Conservation (phyloP, 768 basidiomycete species). For the Omphalotus guepiniiformis region DNA sequence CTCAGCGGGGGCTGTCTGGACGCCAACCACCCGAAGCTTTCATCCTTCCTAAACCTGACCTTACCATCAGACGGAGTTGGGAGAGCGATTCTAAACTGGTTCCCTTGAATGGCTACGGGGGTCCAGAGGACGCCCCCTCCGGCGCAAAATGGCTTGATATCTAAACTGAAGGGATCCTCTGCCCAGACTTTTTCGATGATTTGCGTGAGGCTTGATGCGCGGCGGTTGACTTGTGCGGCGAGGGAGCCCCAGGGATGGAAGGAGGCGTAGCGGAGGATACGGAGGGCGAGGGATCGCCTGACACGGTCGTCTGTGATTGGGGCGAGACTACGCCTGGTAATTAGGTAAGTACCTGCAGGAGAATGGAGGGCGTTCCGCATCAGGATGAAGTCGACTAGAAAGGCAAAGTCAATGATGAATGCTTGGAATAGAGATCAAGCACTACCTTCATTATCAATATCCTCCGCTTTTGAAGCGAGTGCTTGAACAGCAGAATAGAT, state of each 20-base stretch:
- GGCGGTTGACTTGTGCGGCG: conserved; percentile 57
- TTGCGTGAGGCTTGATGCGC: conserved; percentile 37
- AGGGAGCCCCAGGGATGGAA: conserved; percentile 73
- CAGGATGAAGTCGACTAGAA: conserved; percentile 40
- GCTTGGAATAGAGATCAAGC: not conserved
- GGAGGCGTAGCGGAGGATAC: conserved; percentile 67
- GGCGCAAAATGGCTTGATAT: conserved; percentile 37
- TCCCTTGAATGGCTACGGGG: conserved; percentile 38
- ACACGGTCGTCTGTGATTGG: conserved; percentile 31
- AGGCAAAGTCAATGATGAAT: conserved; percentile 7
- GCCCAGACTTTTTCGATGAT: conserved; percentile 50
- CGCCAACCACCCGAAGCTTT: conserved; percentile 55
- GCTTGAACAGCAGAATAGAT: conserved; percentile 33
- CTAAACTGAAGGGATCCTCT: conserved; percentile 21
- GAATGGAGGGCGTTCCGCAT: conserved; percentile 35
- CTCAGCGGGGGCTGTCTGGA: conserved; percentile 49
- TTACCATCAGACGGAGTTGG: conserved; percentile 6
- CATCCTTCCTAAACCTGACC: conserved; percentile 13
- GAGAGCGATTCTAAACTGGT: conserved; percentile 18
- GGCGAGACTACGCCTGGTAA: conserved; percentile 33
- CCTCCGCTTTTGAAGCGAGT: conserved; percentile 32
- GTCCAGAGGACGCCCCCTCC: conserved; percentile 66
- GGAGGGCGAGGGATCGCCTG: conserved; percentile 40
- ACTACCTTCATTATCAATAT: conserved; percentile 44
- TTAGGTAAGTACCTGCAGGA: conserved; percentile 45